Evolutionary conservation across 805 yeast species (phyloP).

Genomic region (Yamadazyma nakazawae): DNA sequence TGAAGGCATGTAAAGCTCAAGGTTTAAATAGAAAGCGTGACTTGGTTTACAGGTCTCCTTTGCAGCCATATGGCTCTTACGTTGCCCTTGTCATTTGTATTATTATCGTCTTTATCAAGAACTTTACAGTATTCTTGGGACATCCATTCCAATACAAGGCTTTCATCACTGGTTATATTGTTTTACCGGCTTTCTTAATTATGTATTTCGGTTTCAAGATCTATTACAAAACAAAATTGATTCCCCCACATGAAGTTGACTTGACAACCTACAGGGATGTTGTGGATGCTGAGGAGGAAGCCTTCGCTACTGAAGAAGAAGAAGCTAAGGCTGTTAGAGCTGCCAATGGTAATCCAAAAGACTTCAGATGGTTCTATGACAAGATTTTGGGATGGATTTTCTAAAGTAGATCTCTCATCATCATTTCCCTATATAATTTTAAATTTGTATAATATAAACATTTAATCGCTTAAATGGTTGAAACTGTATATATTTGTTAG

Average conservation of each 20-base stretch:
- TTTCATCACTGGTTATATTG: constrained; percentile 77
- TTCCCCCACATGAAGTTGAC: constrained; percentile 58
- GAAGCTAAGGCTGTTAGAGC: constrained; percentile 34
- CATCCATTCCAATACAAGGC: constrained; percentile 53
- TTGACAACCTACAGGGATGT: constrained; percentile 54
- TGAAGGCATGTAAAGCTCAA: constrained; percentile 63
- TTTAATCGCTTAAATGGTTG: too few species aligned
- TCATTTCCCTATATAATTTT: background rate
- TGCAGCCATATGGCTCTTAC: constrained; percentile 66
- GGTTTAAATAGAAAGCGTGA: constrained; percentile 51
- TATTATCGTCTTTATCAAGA: constrained; percentile 60
- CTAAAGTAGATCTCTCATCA: constrained; percentile 17
- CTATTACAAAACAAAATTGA: constrained; percentile 45
- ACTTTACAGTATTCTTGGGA: constrained; percentile 69
- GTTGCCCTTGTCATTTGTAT: constrained; percentile 53
- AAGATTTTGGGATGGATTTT: constrained; percentile 49
- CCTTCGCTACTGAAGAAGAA: constrained; percentile 30
- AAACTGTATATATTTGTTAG: background rate
- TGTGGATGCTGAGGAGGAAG: constrained; percentile 51
- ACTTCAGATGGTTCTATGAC: constrained; percentile 48
- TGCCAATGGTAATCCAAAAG: constrained; percentile 42
- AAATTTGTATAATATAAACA: constrained; percentile 4
- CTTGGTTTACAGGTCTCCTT: constrained; percentile 61
- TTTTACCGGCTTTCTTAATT: constrained; percentile 61
- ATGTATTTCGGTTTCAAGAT: constrained; percentile 61